Evolutionary conservation across 257 asterid genomes (phyloP), one percentile per base, ranked within the genome.

Genomic region (Solanum bulbocastanum): DNA sequence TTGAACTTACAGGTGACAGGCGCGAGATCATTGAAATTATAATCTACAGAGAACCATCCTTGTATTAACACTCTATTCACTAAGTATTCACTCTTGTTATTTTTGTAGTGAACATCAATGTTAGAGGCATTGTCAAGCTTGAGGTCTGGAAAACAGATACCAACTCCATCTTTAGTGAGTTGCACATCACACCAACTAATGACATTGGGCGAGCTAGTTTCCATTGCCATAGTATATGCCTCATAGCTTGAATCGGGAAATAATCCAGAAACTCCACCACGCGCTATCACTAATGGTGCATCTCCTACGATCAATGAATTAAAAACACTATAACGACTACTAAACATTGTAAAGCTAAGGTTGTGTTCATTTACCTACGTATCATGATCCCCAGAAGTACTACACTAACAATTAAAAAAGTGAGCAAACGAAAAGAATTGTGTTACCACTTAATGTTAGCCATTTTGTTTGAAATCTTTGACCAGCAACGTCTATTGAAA

Each of bases 241-340:
- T n/a, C 39, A 42, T 7, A 72, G 89, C 98, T 93, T 22, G 98
- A 95, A 60, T 93, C 98, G 1, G 93, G 98, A 86, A 95, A 94
- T 44, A 95, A 8, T 42, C 98, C 98, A 10, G 98, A 96, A 91
- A 92, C 92, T 92, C 98, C 98, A 66, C 98, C 98, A 32, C 91
- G 93, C 83, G 96, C 96, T 88, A 95, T 86, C 49, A 93, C 98
- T 89, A 92, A 58, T 73, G 98, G 98, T 32, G 90, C 89, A 78
- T 85, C 85, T 88, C 98, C 98, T 95, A 95, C 85, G 87, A 87
- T 84, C 83, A 20, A 78, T 15, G 42, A 86, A 56, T 42, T 66
- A 37, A 76, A 76, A 37, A 39, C 33, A 39, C 83, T 22, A 75
- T 13, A 37, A 74, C 1, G 8, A 37, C 27, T 23, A 23, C 16